These are phyloP conservation scores for Hsuehochloa calcarea DNA, from an alignment of 176 grass and related monocot species.

Conservation along the genomic window DNA sequence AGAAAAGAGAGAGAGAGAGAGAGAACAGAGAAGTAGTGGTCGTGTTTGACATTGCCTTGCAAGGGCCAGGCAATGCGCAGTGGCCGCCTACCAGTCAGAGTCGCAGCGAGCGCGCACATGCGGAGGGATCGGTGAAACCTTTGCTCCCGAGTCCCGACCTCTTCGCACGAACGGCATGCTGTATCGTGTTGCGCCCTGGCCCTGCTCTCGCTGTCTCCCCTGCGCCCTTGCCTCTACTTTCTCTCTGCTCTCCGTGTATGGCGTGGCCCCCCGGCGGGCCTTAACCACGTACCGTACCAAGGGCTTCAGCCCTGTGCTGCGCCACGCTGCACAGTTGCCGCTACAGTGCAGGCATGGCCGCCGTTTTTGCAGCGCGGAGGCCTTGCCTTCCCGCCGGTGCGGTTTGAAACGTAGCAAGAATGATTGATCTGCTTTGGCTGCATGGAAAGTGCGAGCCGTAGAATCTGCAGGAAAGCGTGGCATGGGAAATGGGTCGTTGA, in stretches of 20 bases:
- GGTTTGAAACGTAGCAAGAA: conserved; percentile 38
- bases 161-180: background rate
- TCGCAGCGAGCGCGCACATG: conserved; percentile 32
- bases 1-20: background rate
- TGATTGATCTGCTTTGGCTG: conserved; percentile 17
- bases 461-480: conserved; percentile 27
- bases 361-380: conserved; percentile 14
- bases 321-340: background rate
- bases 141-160: background rate
- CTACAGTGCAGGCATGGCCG: conserved; percentile 15
- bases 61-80: background rate
- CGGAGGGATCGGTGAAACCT: conserved; percentile 27
- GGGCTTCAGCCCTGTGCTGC: background rate
- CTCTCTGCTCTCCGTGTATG: background rate
- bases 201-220: background rate
- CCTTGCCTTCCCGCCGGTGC: conserved; percentile 22
- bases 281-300: background rate
- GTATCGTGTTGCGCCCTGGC: background rate
- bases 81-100: background rate
- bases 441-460: background rate
- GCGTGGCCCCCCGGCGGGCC: conserved; percentile 24
- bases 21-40: background rate
- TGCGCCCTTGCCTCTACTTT: background rate
- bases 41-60: conserved; percentile 16
- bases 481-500: conserved; percentile 19